Evolutionary conservation across 2,329 filamentous ascomycete species (phyloP).

Genomic region (Verruconis gallopava): DNA sequence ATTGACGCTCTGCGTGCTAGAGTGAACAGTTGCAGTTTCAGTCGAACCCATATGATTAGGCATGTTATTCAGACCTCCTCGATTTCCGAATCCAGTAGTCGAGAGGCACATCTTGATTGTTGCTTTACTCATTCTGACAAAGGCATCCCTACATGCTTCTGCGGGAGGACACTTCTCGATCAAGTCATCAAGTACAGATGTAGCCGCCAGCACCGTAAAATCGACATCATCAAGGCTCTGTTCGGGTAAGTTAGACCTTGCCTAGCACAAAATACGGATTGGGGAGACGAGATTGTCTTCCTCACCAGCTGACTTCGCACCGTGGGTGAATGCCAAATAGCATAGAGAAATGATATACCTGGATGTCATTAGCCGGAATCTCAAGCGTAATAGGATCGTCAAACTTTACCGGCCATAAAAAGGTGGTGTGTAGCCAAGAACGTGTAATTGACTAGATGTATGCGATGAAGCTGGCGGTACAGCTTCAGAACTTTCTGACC

Average conservation of each 20-base stretch:
- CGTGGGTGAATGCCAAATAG: slow-evolving; percentile 88
- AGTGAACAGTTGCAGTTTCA: neutral
- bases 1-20: neutral
- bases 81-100: slow-evolving; percentile 62
- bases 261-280: no score
- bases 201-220: slow-evolving; percentile 85
- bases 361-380: neutral
- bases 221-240: slow-evolving; percentile 89
- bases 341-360: slow-evolving; percentile 85
- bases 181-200: slow-evolving; percentile 80
- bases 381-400: neutral
- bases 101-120: slow-evolving; percentile 91
- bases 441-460: slow-evolving; percentile 87
- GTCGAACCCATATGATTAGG: slow-evolving; percentile 1
- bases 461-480: slow-evolving; percentile 77
- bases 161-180: slow-evolving; percentile 92
- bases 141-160: slow-evolving; percentile 87
- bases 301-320: slow-evolving; percentile 76
- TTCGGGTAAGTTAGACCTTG: slow-evolving; percentile 10
- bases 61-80: slow-evolving; percentile 13
- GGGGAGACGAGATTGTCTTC: no score
- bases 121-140: slow-evolving; percentile 87
- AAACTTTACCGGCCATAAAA: slow-evolving; percentile 73
- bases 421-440: slow-evolving; percentile 91
- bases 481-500: slow-evolving; percentile 85